Evolutionary conservation across 352 stramenopile genomes (phyloP).

Genomic region (Phytopythium aichiense): DNA sequence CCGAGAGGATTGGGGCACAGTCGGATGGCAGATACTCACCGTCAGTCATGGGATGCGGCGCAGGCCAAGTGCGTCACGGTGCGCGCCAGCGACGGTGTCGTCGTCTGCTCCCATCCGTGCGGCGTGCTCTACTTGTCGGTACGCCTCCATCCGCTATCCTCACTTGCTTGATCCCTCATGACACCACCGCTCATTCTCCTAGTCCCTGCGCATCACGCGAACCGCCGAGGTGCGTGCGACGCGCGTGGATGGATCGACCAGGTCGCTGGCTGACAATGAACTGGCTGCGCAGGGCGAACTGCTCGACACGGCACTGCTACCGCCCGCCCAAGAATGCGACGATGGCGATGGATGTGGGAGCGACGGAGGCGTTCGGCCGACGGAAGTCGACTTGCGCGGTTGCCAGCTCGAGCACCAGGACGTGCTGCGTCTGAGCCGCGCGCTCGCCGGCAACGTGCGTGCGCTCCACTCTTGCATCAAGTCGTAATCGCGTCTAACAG

Average conservation of each 20-base stretch:
- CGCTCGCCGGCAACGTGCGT: constrained; percentile 53
- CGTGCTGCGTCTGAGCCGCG: constrained; percentile 36
- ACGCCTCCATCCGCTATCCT: constrained; percentile 1
- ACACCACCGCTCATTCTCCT: background rate
- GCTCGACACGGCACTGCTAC: background rate
- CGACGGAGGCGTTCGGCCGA: background rate
- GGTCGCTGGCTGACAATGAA: background rate
- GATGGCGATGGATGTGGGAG: constrained; percentile 4
- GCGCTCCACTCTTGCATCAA: background rate
- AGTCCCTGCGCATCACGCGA: background rate
- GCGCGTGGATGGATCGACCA: no score
- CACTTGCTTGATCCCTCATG: background rate
- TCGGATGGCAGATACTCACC: background rate
- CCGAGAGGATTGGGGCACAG: no score
- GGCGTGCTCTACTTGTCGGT: constrained; percentile 48
- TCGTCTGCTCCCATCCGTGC: constrained; percentile 42
- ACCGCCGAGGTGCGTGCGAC: background rate
- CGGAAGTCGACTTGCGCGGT: constrained; percentile 48
- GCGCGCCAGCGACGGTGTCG: constrained; percentile 41
- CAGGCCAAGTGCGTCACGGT: constrained; percentile 39
- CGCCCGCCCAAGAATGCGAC: constrained; percentile 9
- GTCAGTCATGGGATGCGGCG: background rate
- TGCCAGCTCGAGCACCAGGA: constrained; percentile 39
- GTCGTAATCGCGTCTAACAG: background rate
- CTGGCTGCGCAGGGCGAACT: background rate